Evolutionary conservation across 2,329 filamentous ascomycete genomes (phyloP).

Genomic region (Fusarium pilosicola): DNA sequence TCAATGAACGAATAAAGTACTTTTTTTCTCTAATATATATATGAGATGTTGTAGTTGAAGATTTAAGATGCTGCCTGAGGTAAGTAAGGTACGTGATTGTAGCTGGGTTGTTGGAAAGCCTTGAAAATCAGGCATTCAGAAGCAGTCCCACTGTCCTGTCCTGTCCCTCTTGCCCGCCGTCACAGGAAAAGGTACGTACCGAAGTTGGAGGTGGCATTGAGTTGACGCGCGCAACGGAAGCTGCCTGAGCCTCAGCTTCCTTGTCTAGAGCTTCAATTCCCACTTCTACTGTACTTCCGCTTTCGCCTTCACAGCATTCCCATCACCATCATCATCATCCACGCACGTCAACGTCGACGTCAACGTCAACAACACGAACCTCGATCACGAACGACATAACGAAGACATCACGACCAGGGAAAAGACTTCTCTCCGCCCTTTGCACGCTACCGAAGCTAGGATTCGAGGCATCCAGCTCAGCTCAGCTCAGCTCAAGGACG

Average conservation of each 20-base stretch:
- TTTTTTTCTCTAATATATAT: background rate
- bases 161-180: background rate
- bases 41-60: background rate
- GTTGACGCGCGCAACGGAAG: constrained; percentile 56
- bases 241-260: constrained; percentile 53
- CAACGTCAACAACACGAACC: constrained; percentile 9
- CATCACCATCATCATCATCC: background rate
- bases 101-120: background rate
- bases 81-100: background rate
- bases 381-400: constrained; percentile 24
- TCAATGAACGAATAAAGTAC: constrained; percentile 24
- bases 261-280: constrained; percentile 39
- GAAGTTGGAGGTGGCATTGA: constrained; percentile 9
- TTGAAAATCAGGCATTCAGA: background rate
- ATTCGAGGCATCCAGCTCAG: constrained; percentile 10
- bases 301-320: constrained; percentile 5
- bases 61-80: background rate
- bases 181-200: constrained; percentile 25
- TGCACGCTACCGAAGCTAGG: constrained; percentile 8
- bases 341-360: background rate
- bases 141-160: background rate
- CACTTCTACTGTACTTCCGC: constrained; percentile 19
- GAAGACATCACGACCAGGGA: constrained; percentile 6
- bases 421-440: background rate
- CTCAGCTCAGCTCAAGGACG: constrained; percentile 20